Evolutionary conservation across 164 flowering plant species (phyloP).

Genomic region (Akebia trifoliata): DNA sequence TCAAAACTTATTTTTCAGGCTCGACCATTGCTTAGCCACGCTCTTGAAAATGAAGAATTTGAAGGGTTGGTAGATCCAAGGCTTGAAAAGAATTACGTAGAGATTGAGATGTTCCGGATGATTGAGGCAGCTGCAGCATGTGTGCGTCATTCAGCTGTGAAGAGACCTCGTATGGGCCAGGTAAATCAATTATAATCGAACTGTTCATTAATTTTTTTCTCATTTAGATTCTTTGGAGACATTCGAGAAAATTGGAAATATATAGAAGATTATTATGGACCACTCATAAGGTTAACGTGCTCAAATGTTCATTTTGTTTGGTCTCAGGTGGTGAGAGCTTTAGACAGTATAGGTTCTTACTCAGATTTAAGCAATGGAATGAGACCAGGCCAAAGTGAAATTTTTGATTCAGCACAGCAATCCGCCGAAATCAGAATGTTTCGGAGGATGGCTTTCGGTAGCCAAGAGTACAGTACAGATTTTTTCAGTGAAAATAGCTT

Average conservation of each 20-base stretch:
- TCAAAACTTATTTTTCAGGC: constrained; percentile 35
- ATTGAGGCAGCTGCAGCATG: constrained; percentile 43
- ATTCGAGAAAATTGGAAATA: neutral
- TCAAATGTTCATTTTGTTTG: neutral
- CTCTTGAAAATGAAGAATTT: constrained; percentile 48
- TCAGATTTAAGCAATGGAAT: constrained; percentile 71
- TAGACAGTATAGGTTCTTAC: constrained; percentile 37
- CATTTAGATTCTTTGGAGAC: neutral
- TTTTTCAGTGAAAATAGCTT: constrained; percentile 37
- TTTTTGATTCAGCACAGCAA: constrained; percentile 54
- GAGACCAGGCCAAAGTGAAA: constrained; percentile 71
- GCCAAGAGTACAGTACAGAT: constrained; percentile 56
- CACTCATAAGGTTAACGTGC: neutral
- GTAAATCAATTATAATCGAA: constrained; percentile 27
- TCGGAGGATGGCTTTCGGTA: constrained; percentile 81
- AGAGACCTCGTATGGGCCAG: constrained; percentile 88
- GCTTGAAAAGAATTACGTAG: constrained; percentile 54
- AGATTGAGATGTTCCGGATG: constrained; percentile 60
- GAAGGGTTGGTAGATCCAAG: constrained; percentile 62
- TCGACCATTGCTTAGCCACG: constrained; percentile 70
- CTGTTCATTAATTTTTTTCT: neutral
- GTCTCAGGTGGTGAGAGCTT: constrained; percentile 69
- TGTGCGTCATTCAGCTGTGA: constrained; percentile 78
- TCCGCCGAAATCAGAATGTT: constrained; percentile 78
- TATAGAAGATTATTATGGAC: neutral